These are phyloP conservation scores for Saccharomycopsis fodiens DNA, from an alignment of 805 yeast genomes.

Conservation along the genomic window DNA sequence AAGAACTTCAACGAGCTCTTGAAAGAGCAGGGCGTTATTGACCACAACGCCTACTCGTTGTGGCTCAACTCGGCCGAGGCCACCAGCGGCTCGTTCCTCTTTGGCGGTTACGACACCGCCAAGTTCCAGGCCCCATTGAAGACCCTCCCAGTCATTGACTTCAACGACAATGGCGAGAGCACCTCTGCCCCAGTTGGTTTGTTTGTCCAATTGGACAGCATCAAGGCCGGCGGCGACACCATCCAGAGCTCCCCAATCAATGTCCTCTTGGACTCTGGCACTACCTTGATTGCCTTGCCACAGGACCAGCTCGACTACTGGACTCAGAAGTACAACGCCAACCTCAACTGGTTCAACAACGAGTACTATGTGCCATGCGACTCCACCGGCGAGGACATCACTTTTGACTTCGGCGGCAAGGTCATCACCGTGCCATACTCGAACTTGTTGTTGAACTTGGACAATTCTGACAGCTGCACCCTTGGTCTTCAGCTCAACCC, in stretches of 20 bases:
- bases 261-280: slow-evolving; percentile 39
- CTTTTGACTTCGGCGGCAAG: slow-evolving; percentile 51
- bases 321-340: not conserved
- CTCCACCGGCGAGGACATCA: slow-evolving; percentile 24
- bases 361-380: not conserved
- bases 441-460: slow-evolving; percentile 22
- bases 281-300: slow-evolving; percentile 39
- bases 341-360: not conserved
- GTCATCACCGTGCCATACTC: slow-evolving; percentile 42
- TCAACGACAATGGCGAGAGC: slow-evolving; percentile 23
- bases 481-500: slow-evolving; percentile 35
- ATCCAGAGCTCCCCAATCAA: slow-evolving; percentile 24
- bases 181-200: slow-evolving; percentile 45
- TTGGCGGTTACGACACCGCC: slow-evolving; percentile 65
- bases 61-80: slow-evolving; percentile 38
- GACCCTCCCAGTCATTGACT: slow-evolving; percentile 45
- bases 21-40: slow-evolving; percentile 48
- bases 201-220: slow-evolving; percentile 27
- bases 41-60: slow-evolving; percentile 52
- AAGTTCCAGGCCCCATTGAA: slow-evolving; percentile 48
- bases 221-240: not conserved
- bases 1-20: slow-evolving; percentile 58
- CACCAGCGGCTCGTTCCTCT: slow-evolving; percentile 44
- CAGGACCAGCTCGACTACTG: slow-evolving; percentile 14
- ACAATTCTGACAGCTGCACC: slow-evolving; percentile 31